A percentile compares a stretch with the other conserved stretches of the same genome.
phyloP scores from a whole-genome alignment of 257 asterid species.

The Solanum clarkiae region DNA sequence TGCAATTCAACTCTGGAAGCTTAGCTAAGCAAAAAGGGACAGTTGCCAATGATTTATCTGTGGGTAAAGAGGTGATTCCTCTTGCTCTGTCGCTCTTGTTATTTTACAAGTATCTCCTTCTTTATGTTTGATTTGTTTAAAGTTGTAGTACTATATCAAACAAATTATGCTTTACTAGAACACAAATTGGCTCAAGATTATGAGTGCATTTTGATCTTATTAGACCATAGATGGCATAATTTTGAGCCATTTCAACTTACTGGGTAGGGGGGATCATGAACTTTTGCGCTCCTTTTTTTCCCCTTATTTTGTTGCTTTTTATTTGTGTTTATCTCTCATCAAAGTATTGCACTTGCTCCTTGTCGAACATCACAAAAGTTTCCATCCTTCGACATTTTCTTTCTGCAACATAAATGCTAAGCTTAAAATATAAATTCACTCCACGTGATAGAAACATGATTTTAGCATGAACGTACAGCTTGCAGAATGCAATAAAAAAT shows the following conservation, averaged over 20 bases:
- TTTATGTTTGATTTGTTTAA: neutral
- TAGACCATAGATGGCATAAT: neutral
- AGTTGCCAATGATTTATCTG: slow-evolving; percentile 26
- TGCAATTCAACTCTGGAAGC: slow-evolving; percentile 41
- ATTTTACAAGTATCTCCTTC: neutral
- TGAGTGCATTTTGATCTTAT: neutral
- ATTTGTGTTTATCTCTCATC: neutral
- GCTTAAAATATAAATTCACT: neutral
- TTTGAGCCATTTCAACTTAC: neutral
- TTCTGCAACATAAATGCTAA: neutral
- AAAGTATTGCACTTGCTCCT: neutral
- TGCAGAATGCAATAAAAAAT: neutral
- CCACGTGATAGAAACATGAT: neutral
- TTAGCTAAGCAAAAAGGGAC: slow-evolving; percentile 48
- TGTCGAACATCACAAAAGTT: neutral
- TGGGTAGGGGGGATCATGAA: neutral
- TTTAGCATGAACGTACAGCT: neutral
- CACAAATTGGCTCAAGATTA: neutral
- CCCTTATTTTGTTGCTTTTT: neutral
- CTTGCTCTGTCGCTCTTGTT: neutral
- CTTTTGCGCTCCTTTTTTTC: neutral
- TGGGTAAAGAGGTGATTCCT: slow-evolving; percentile 45
- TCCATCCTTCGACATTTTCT: neutral
- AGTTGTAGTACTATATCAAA: neutral
- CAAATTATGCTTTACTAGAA: neutral